Conservation (phyloP, 805 yeast species). For the Cyberlindnera veronae region DNA sequence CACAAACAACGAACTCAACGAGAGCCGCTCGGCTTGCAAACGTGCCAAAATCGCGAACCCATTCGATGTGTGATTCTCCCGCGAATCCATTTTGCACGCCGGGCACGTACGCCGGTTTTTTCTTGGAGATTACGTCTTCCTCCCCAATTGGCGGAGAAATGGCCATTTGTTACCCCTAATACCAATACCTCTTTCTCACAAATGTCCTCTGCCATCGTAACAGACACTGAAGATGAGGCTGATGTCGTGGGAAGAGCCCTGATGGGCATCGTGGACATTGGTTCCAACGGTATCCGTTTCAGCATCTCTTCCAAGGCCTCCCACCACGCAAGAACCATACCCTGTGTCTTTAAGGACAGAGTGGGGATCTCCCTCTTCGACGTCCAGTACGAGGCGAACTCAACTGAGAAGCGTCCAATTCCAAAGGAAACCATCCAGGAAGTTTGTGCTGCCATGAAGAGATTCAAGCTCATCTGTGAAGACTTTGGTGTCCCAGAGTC, state of each 20-base stretch:
- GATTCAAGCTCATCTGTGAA: constrained; percentile 66
- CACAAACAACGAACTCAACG: no score
- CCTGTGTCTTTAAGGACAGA: constrained; percentile 73
- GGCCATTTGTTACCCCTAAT: no score
- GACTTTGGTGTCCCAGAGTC: constrained; percentile 67
- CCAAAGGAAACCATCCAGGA: constrained; percentile 56
- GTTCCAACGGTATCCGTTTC: constrained; percentile 72
- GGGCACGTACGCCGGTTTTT: background rate
- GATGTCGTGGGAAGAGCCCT: constrained; percentile 55
- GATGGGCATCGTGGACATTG: constrained; percentile 71
- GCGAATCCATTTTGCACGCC: background rate
- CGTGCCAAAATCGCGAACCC: no score
- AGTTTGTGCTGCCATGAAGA: constrained; percentile 57
- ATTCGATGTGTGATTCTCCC: no score
- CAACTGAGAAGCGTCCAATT: constrained; percentile 46
- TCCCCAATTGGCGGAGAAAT: no score
- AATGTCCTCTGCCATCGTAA: constrained; percentile 17
- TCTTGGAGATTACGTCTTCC: no score
- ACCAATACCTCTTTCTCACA: background rate
- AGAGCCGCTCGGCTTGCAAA: background rate
- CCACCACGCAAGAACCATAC: constrained; percentile 71
- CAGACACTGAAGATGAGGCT: constrained; percentile 42
- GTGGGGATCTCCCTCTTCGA: constrained; percentile 68
- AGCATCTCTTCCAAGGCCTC: constrained; percentile 67
- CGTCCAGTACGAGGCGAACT: constrained; percentile 44